Base-by-base conservation (phyloP, 2,329 filamentous ascomycete genomes). In the Cercospora zeae-maydis region DNA sequence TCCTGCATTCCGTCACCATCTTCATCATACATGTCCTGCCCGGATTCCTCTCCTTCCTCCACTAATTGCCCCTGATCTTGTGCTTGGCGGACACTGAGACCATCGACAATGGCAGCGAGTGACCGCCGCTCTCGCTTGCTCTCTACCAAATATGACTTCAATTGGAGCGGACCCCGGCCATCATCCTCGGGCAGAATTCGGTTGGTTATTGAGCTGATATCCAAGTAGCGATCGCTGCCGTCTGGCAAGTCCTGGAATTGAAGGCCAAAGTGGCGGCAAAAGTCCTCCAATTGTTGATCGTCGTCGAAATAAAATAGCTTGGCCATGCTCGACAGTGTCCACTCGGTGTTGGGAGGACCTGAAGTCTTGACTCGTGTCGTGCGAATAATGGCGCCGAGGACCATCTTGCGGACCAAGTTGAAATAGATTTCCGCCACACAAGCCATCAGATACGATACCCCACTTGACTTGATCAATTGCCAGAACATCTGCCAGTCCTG, bases 351-450 rank as follows among this genome's bases (percentile, higher is more conserved):
- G 63, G 79, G 78, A 16, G 49, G 49, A 19, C 24, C 58, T 33
- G 47, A 58, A 45, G 54, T 59, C 52, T 49, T 59, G 13, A 52
- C 27, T 11, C 67, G 62, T 39, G 64, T 67, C 7, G 57, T 62
- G 13, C 67, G 67, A 6, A 67, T 59, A 7, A 73, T 66, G 76
- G 79, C 67, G 39, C 83, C 80, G 51, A 88, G 78, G 5, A 83
- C 81, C 24, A 80, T 81, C 56, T 83, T 79, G 10, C 86, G 83
- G 47, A 88, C 76, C 27, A 83, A 76, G 59, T 83, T 83, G 74
- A 88, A 88, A 65, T 84, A 83, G 10, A 86, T 82, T 68, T 88
- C 86, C 1, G 85, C 83, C 24, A 86, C 84, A 73, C 86, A 88
- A 7, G 82, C 85, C 82, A 86, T 84, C 7, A 88, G 75, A 69